Base-by-base conservation (phyloP, 352 stramenopile genomes). In the Elongisporangium senticosum region DNA sequence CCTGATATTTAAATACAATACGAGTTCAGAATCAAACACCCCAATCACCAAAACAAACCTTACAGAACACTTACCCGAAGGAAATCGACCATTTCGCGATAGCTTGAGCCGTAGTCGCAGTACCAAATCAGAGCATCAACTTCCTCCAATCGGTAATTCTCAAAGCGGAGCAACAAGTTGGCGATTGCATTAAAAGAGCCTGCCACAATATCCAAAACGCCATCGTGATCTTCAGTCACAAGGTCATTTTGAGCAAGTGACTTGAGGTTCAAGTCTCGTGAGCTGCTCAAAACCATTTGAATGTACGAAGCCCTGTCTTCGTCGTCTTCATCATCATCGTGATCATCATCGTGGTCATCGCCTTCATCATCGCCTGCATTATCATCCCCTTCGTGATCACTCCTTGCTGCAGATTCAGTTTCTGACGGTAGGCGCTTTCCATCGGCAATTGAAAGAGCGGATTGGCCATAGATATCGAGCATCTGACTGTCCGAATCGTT, bases 381-480 rank as follows among this genome's bases (percentile, higher is more conserved):
- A 24, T 81, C 63, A 6, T 68, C 67, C 14, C 65, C 58, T 23
- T 73, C 64, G 53, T 59, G 47, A 19, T 68, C 56, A 43, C 33
- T 43, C 47, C 22, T 61, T 2, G 37, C 28, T 17, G 39, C 24
- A 7, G 48, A 61, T 22, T 49, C 55, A 14, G 19, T 55, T 33
- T 61, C 48, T 5, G 55, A 55, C 19, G 47, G 55, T 20, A 60
- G 65, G 7, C 68, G 71, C 55, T 63, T 82, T 21, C 66, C 66
- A 55, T 82, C 68, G 0, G 63, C 65, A 62, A 93, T 81, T 23
- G 67, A 66, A 11, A 60, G 58, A 13, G 82, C 74, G 3, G 81
- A 79, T 37, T 85, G 72, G n/a, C 86, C 86, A 52, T 73, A 86
- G 20, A 95, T 71, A 58, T 95, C 86, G n/a, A 75, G 71, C 2